Percentiles rank a stretch among this genome's conserved stretches.
Evolutionary conservation across 2,329 filamentous ascomycete species (phyloP).

Genomic region (Thielaviopsis euricoi): DNA sequence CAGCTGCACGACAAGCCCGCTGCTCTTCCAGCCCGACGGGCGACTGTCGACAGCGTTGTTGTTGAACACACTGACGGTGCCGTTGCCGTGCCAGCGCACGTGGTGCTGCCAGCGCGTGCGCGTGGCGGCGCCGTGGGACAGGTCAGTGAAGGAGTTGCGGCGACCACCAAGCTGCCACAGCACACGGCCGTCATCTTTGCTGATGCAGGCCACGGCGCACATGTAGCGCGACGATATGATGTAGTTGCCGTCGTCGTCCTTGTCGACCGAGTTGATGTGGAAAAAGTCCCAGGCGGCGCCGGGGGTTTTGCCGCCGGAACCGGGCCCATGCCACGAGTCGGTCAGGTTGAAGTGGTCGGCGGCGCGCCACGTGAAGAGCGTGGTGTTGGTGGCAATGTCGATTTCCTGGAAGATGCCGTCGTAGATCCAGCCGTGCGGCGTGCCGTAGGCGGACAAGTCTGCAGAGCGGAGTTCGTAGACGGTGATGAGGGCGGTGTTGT

Average conservation of each 20-base stretch:
- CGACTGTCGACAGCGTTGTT: conserved; percentile 31
- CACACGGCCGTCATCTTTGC: conserved; percentile 27
- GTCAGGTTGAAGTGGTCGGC: conserved; percentile 17
- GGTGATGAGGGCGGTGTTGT: conserved; percentile 24
- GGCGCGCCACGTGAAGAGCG: conserved; percentile 30
- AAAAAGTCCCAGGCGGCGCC: conserved; percentile 34
- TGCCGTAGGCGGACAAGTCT: conserved; percentile 16
- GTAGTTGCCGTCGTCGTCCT: conserved; percentile 32
- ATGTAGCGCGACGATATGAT: conserved; percentile 36
- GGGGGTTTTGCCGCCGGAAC: conserved; percentile 15
- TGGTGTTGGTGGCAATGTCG: conserved; percentile 29
- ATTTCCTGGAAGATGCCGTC: conserved; percentile 28
- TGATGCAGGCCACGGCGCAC: conserved; percentile 30
- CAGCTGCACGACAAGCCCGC: conserved; percentile 30
- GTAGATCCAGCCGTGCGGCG: conserved; percentile 17
- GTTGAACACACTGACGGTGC: conserved; percentile 35
- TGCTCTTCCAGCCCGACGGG: conserved; percentile 23
- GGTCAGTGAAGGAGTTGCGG: conserved; percentile 23
- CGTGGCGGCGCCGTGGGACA: conserved; percentile 18
- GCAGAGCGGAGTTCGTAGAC: conserved; percentile 20
- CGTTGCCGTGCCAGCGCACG: conserved; percentile 28
- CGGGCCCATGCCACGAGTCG: conserved; percentile 5
- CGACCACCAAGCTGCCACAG: conserved; percentile 37
- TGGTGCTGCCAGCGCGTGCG: conserved; percentile 36
- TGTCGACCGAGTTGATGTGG: conserved; percentile 40